Base-by-base conservation (phyloP, 352 stramenopile genomes). In the Phytophthora podocarpi region DNA sequence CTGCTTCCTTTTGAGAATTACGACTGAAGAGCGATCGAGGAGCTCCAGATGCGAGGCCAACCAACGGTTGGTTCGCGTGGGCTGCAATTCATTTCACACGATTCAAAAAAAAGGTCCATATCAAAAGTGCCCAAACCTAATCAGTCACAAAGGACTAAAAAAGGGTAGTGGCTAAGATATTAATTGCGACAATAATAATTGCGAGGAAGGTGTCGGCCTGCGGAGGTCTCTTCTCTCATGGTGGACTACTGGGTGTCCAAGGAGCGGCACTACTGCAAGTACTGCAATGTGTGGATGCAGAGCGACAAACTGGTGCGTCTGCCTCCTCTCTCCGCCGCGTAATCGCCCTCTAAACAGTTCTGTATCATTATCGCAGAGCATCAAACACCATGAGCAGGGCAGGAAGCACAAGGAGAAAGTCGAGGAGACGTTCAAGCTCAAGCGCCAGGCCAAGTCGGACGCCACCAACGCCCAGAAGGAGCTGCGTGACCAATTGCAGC, bases 271-370 rank as follows among this genome's bases (percentile, higher is more conserved):
- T 91, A 86, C 61, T 96, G 87, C 84, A 89, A 90, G 72, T 91
- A 82, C 55, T 96, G 87, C 84, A 95, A 96, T 87, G 80, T 76
- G 45, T 96, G 87, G 87, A 90, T 90, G 71, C 85, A 90, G 35
- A 74, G 75, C 23, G 87, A 96, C 58, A 92, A 87, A 65, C 48
- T 77, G 48, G 82, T 92, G 36, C 42, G 81, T 59, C 8, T 26
- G 11, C 5, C 26, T 7, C 10, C 13, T 28, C 1, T 43, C 1
- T 28, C 18, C 8, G 9, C 35, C 20, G 5, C n/a, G 12, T 2
- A 26, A 13, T 18, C 10, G 13, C 13, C 26, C 28, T 28, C 13
- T 46, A 46, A 27, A 39, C 6, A 1, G 12, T 15, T 51, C 4
- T 20, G 5, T 40, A 27, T 26, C 9, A 16, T 23, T 36, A 13